Evolutionary conservation across 331 rosid genomes (phyloP).

Genomic region (Arachis monticola): DNA sequence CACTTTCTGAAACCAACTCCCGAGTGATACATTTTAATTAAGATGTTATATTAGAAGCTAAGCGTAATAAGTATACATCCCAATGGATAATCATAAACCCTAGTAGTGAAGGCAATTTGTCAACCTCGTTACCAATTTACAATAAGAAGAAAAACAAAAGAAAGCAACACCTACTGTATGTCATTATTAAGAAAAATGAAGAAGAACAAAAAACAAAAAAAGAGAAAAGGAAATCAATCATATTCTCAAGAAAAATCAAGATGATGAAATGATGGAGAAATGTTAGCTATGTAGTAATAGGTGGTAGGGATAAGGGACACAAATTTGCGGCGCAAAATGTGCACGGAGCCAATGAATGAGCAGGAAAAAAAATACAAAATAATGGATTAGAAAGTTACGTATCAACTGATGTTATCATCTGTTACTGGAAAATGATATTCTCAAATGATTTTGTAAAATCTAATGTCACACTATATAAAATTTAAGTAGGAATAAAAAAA

Average conservation of each 20-base stretch:
- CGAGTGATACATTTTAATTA: slow-evolving; percentile 53
- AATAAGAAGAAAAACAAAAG: slow-evolving; percentile 7
- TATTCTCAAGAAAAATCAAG: slow-evolving; percentile 33
- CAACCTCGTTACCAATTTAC: background rate
- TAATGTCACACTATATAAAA: too few relatives aligned
- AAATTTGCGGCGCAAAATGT: slow-evolving; percentile 55
- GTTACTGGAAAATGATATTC: too few relatives aligned
- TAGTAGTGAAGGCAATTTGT: slow-evolving; percentile 26
- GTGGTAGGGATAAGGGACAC: background rate
- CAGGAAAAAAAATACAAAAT: slow-evolving; percentile 11
- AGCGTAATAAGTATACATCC: slow-evolving; percentile 15
- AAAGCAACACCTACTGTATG: background rate
- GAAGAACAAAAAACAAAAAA: background rate
- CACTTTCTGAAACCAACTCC: slow-evolving; percentile 66
- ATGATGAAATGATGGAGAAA: slow-evolving; percentile 35
- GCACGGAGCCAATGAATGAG: slow-evolving; percentile 21
- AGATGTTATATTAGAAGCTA: slow-evolving; percentile 37
- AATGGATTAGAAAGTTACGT: slow-evolving; percentile 29
- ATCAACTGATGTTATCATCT: too few relatives aligned
- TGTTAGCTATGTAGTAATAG: slow-evolving; percentile 13
- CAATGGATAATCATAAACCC: slow-evolving; percentile 15
- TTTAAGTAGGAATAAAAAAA: too few relatives aligned
- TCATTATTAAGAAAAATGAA: background rate
- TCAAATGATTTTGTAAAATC: too few relatives aligned
- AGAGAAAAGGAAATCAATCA: background rate